These are phyloP conservation scores for Fusarium sp. DNA, from an alignment of 2,329 filamentous ascomycete genomes.

Conservation along the genomic window DNA sequence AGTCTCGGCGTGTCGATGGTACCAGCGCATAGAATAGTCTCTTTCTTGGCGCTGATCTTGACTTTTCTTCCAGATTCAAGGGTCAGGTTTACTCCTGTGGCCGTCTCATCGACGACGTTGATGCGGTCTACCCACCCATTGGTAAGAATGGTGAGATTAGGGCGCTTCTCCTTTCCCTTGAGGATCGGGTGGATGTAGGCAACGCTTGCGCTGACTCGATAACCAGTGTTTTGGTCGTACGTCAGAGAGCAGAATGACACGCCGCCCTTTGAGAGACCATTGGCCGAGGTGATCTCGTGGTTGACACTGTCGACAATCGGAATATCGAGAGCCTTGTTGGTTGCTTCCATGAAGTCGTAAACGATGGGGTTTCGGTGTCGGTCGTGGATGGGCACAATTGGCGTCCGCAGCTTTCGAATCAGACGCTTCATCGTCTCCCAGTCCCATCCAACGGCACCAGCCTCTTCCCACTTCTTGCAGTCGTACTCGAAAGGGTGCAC, in stretches of 20 bases:
- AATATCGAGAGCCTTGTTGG: background rate
- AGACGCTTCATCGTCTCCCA: background rate
- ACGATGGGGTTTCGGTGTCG: background rate
- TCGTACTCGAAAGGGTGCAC: background rate
- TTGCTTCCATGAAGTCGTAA: background rate
- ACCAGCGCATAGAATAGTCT: background rate
- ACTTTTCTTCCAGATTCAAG: background rate
- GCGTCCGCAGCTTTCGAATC: background rate
- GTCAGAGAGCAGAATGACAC: background rate
- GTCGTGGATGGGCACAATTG: background rate
- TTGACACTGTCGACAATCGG: background rate
- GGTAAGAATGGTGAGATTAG: background rate
- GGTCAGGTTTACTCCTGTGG: background rate
- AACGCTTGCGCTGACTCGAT: background rate
- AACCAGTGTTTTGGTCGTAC: background rate
- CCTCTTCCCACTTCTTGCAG: background rate
- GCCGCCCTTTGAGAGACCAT: background rate
- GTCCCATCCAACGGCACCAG: background rate
- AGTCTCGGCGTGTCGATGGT: background rate
- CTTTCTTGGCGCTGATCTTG: background rate
- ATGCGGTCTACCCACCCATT: background rate
- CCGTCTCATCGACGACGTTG: background rate
- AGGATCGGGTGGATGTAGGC: background rate
- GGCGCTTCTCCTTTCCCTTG: background rate
- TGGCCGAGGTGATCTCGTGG: background rate